These are phyloP conservation scores for Tilletiopsis washingtonensis DNA, from an alignment of 1,284 basidiomycete genomes.

Conservation along the genomic window DNA sequence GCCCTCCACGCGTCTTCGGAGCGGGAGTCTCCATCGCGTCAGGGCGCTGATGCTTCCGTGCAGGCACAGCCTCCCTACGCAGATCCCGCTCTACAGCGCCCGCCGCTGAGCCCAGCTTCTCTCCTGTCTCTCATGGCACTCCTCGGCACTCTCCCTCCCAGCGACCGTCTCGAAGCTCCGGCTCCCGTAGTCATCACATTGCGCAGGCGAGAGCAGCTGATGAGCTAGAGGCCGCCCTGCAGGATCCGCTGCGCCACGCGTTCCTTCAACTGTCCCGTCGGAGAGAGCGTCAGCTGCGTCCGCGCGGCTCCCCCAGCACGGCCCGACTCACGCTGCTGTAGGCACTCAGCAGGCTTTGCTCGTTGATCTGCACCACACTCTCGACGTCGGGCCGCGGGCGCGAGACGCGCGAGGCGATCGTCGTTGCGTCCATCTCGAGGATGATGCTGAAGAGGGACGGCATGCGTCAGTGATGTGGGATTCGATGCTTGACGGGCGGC, in stretches of 20 bases:
- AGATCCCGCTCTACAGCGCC: too few relatives aligned
- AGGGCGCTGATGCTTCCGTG: too few relatives aligned
- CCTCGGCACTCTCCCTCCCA: too few relatives aligned
- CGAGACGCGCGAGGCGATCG: constrained; percentile 89
- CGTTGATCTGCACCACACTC: constrained; percentile 97
- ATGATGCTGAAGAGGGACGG: constrained; percentile 63
- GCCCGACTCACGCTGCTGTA: constrained; percentile 39
- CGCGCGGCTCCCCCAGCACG: not conserved
- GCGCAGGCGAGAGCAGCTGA: too few relatives aligned
- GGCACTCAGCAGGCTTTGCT: constrained; percentile 58
- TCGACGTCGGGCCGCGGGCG: constrained; percentile 74
- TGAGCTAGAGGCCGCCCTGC: constrained; percentile 24
- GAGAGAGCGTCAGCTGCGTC: not conserved
- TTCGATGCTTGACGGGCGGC: too few relatives aligned
- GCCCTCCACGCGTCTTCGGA: too few relatives aligned
- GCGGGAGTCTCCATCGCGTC: too few relatives aligned
- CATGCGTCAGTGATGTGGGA: not conserved
- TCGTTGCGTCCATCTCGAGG: constrained; percentile 88
- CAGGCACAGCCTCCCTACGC: too few relatives aligned
- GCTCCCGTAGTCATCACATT: too few relatives aligned
- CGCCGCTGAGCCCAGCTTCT: too few relatives aligned
- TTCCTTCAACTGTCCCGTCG: constrained; percentile 2
- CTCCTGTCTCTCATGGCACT: too few relatives aligned
- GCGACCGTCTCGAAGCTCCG: too few relatives aligned
- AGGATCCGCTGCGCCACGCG: constrained; percentile 40